Conservation (phyloP, 305 asterid species). For the Andrographis paniculata region DNA sequence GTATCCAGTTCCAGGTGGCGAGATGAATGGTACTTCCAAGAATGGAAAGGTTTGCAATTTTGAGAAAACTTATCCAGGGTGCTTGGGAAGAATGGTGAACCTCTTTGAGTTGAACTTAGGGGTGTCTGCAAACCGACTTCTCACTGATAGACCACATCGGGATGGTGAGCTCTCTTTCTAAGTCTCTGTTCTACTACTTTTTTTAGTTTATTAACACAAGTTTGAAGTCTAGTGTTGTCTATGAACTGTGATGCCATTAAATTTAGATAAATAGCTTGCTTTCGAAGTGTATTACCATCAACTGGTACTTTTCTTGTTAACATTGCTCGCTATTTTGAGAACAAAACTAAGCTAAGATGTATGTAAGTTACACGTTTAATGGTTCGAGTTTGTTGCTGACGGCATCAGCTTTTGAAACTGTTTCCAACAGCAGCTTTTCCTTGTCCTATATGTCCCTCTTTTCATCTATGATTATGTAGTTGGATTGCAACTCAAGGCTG, state of each 20-base stretch:
- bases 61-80: constrained; percentile 53
- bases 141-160: constrained; percentile 55
- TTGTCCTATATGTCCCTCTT: not conserved
- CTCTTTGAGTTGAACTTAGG: constrained; percentile 53
- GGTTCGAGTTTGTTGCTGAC: too few relatives aligned
- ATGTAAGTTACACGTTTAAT: too few relatives aligned
- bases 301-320: too few relatives aligned
- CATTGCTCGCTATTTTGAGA: too few relatives aligned
- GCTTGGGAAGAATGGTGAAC: constrained; percentile 81
- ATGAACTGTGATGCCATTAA: too few relatives aligned
- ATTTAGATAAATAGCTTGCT: too few relatives aligned
- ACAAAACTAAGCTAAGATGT: too few relatives aligned
- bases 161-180: constrained; percentile 36
- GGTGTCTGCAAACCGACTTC: constrained; percentile 42
- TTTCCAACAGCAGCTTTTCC: constrained; percentile 2
- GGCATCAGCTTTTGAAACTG: constrained; percentile 8
- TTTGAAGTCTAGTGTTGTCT: too few relatives aligned
- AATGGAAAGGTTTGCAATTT: constrained; percentile 21
- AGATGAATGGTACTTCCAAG: constrained; percentile 44
- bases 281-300: too few relatives aligned
- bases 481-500: constrained; percentile 7
- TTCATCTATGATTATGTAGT: constrained; percentile 10
- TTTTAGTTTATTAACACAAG: not conserved
- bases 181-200: constrained; percentile 1
- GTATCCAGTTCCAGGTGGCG: constrained; percentile 22